Evolutionary conservation across 257 asterid species (phyloP).

Genomic region (Forsythia viridissima): DNA sequence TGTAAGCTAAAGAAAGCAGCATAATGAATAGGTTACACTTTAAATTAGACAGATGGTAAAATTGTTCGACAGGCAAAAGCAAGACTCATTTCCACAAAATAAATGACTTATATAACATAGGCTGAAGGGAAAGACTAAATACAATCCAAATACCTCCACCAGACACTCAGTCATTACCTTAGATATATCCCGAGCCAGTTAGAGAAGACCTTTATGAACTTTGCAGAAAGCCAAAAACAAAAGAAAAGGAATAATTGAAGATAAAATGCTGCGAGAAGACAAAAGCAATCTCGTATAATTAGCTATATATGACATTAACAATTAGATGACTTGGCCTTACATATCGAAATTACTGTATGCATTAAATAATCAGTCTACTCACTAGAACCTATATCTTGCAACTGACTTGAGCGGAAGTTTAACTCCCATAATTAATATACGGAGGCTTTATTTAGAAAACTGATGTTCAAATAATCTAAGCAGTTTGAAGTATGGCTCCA

Average conservation of each 20-base stretch:
- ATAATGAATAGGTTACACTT: not conserved
- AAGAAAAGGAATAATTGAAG: not conserved
- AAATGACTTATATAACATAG: not conserved
- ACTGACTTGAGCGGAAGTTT: not conserved
- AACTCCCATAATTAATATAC: not conserved
- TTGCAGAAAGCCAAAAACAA: not conserved
- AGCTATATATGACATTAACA: not conserved
- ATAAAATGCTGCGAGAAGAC: not conserved
- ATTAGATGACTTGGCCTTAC: not conserved
- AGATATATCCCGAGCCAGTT: not conserved
- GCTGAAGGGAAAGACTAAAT: not conserved
- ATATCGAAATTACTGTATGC: not conserved
- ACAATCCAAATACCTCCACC: not conserved
- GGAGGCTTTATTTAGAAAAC: not conserved
- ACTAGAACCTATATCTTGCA: not conserved
- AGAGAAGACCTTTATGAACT: not conserved
- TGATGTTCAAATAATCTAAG: too few species aligned
- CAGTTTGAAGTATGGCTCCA: not conserved
- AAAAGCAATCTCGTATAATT: not conserved
- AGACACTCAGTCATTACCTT: not conserved
- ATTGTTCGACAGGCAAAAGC: not conserved
- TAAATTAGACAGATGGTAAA: not conserved
- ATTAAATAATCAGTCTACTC: not conserved
- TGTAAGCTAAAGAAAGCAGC: conserved; percentile 28
- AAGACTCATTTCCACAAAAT: not conserved